Conservation (phyloP, 352 stramenopile species). For the Phytophthora aleatoria region DNA sequence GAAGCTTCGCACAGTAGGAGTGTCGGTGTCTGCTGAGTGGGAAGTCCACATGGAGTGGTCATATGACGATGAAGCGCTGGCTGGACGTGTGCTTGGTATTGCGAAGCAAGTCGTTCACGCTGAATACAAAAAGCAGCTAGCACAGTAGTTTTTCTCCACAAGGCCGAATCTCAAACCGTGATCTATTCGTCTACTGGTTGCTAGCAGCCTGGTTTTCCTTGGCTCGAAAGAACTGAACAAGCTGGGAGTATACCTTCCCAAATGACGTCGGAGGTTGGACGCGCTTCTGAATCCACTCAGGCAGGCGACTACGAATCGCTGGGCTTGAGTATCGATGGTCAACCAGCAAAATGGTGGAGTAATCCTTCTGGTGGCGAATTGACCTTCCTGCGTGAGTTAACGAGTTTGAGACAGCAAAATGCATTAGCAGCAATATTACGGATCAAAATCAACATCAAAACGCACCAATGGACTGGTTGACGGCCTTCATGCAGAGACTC, state of each 20-base stretch:
- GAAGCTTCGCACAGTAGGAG: conserved; percentile 70
- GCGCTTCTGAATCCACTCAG: conserved; percentile 84
- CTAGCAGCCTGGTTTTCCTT: conserved; percentile 36
- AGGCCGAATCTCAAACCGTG: conserved; percentile 9
- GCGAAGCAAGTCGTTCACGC: conserved; percentile 77
- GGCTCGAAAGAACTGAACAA: conserved; percentile 79
- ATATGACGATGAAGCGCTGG: conserved; percentile 85
- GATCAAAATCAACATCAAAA: not conserved
- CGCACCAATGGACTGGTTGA: conserved; percentile 99
- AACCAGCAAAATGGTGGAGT: conserved; percentile 95
- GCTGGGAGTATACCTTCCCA: conserved; percentile 70
- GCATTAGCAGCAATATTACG: conserved; percentile 14
- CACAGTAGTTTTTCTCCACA: conserved; percentile 19
- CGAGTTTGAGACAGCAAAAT: conserved; percentile 1
- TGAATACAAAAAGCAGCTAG: conserved; percentile 61
- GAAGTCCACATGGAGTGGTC: conserved; percentile 85
- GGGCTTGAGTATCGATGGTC: conserved; percentile 93
- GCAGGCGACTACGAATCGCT: conserved; percentile 65
- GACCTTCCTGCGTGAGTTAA: conserved; percentile 69
- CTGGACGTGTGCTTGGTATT: conserved; percentile 80
- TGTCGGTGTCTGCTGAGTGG: conserved; percentile 77
- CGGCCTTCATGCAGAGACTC: conserved; percentile 98
- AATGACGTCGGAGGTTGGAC: conserved; percentile 69
- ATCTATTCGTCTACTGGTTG: conserved; percentile 21
- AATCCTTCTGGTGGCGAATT: conserved; percentile 98